Evolutionary conservation across 108 stramenopile species (phyloP), one percentile per base, ranked within the genome.

Genomic region (Cyclotella cryptica): DNA sequence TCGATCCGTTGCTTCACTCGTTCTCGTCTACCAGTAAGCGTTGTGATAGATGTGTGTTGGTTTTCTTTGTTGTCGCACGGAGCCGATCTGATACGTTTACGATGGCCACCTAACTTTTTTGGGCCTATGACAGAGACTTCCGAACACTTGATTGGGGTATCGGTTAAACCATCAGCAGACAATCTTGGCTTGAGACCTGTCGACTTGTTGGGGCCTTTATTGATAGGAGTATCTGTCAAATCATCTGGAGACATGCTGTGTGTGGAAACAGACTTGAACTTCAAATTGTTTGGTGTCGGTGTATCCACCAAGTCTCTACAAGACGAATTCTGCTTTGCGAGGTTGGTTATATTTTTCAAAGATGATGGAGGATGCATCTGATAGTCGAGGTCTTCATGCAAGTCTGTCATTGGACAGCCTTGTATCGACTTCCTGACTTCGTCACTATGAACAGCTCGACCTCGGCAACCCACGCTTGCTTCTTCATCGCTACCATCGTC

Each of bases 51-150:
- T 65, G 27, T 35, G 75, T 65, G 27, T 6, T 46, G 47, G 18
- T 78, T 55, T 65, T 58, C 75, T 21, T 64, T 75, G 18, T 62
- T n/a, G 22, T 55, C 63, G 43, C 29, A 55, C 12, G 27, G 42
- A 30, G 58, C 76, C n/a, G 77, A 26, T 72, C 71, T 41, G 18
- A 75, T 58, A 39, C 81, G 81, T 28, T 85, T 81, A 7, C 84
- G 66, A 63, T 45, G 58, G 26, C 35, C 55, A 39, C 52, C 59
- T 45, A 41, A 41, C 22, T 61, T 65, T 60, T 54, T 46, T 10
- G 24, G 68, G 7, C 3, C 58, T 64, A 11, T 40, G 24, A 53
- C 59, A 39, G 26, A 45, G 35, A 30, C 17, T 63, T 35, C 9
- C 18, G 28, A 24, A 19, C 39, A 10, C 57, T 66, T 68, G 0